These are phyloP conservation scores for Exophiala bonariae DNA, from an alignment of 2,329 filamentous ascomycete species.

Conservation along the genomic window DNA sequence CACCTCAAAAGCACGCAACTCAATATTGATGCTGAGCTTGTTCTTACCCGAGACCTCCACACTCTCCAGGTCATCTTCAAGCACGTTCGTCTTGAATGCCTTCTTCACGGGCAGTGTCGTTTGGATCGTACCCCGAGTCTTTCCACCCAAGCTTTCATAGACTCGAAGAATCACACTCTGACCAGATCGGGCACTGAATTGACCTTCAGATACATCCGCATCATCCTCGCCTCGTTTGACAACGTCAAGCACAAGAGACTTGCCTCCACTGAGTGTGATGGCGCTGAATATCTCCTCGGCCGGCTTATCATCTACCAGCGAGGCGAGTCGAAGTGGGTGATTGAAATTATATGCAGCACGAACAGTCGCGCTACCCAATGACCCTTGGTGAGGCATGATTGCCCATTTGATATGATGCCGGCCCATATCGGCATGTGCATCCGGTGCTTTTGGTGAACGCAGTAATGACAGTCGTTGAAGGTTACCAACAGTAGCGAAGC, in stretches of 20 bases:
- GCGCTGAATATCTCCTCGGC: slow-evolving; percentile 43
- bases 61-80: slow-evolving; percentile 82
- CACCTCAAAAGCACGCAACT: slow-evolving; percentile 79
- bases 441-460: slow-evolving; percentile 85
- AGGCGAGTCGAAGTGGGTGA: slow-evolving; percentile 61
- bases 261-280: slow-evolving; percentile 66
- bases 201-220: slow-evolving; percentile 62
- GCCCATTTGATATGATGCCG: slow-evolving; percentile 84
- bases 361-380: slow-evolving; percentile 71
- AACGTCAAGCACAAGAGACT: slow-evolving; percentile 77
- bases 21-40: slow-evolving; percentile 56
- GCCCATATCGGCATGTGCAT: slow-evolving; percentile 93
- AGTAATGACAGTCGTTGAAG: slow-evolving; percentile 86
- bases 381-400: slow-evolving; percentile 79
- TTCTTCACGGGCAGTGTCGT: slow-evolving; percentile 71
- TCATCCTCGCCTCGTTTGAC: slow-evolving; percentile 94
- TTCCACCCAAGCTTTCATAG: slow-evolving; percentile 86
- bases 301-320: slow-evolving; percentile 19
- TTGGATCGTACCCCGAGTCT: slow-evolving; percentile 68
- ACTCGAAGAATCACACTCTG: slow-evolving; percentile 79
- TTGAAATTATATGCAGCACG: slow-evolving; percentile 89
- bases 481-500: slow-evolving; percentile 86
- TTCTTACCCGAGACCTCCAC: slow-evolving; percentile 48
- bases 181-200: slow-evolving; percentile 65
- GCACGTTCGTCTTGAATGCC: slow-evolving; percentile 78